Conservation (phyloP, 495 filamentous ascomycete species). For the Amniculicola lignicola region DNA sequence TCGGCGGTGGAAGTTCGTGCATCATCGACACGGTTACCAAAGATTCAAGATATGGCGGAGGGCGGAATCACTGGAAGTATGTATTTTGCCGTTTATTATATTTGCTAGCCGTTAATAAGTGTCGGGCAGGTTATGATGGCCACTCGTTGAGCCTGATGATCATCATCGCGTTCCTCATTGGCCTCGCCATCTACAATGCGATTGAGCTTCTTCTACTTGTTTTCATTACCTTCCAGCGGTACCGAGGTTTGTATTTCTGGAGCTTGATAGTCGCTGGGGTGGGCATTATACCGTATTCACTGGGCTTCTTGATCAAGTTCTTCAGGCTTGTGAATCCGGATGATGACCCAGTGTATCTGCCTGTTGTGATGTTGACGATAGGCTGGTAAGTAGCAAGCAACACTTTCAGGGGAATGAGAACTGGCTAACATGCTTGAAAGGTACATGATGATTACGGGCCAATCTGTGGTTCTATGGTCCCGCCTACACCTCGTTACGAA, state of each 20-base stretch:
- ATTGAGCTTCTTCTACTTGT: conserved; percentile 45
- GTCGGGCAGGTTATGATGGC: conserved; percentile 25
- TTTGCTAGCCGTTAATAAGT: not conserved
- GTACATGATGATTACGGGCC: no score
- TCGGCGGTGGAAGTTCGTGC: no score
- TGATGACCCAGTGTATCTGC: conserved; percentile 37
- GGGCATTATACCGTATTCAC: conserved; percentile 56
- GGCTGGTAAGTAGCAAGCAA: conserved; percentile 63
- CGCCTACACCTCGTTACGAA: conserved; percentile 61
- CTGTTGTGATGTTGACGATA: conserved; percentile 49
- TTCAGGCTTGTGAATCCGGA: conserved; percentile 45
- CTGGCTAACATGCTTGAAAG: no score
- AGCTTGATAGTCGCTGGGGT: conserved; percentile 43
- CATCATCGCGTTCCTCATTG: conserved; percentile 35
- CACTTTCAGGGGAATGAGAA: no score
- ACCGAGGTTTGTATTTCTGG: conserved; percentile 47
- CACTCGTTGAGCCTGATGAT: conserved; percentile 16
- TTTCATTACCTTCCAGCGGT: conserved; percentile 43
- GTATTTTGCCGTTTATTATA: not conserved
- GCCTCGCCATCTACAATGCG: conserved; percentile 47
- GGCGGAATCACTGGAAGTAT: conserved; percentile 20
- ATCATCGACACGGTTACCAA: not conserved
- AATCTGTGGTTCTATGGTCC: conserved; percentile 65
- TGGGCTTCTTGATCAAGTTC: conserved; percentile 62
- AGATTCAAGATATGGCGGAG: conserved; percentile 3